phyloP scores from a whole-genome alignment of 345 rosid species.

The Populus euphratica region DNA sequence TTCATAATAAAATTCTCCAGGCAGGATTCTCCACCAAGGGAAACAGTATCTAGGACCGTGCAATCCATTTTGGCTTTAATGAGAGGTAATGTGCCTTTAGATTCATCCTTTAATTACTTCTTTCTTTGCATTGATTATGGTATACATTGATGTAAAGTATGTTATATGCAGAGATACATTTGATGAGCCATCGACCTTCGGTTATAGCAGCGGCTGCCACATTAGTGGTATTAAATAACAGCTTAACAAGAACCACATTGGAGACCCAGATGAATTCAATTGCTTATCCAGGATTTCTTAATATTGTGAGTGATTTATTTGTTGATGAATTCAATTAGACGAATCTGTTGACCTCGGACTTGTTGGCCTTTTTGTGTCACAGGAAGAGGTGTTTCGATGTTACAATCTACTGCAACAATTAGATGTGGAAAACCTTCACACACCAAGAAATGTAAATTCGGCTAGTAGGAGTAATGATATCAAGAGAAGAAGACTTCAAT shows the following conservation, averaged over 20 bases:
- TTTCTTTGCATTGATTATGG: background rate
- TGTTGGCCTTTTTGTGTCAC: constrained; percentile 18
- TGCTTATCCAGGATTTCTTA: constrained; percentile 33
- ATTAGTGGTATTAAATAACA: constrained; percentile 35
- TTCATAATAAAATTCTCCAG: constrained; percentile 25
- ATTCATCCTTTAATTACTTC: background rate
- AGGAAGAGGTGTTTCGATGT: constrained; percentile 54
- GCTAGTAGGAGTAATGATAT: background rate
- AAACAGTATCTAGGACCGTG: constrained; percentile 9
- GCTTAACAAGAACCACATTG: constrained; percentile 36
- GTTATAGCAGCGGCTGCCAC: constrained; percentile 51
- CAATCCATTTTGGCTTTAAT: constrained; percentile 30
- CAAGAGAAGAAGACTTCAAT: constrained; percentile 38
- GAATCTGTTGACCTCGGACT: background rate
- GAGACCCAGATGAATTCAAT: constrained; percentile 33
- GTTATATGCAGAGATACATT: constrained; percentile 36
- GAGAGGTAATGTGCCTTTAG: constrained; percentile 30
- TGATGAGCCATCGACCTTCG: constrained; percentile 48
- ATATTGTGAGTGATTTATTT: constrained; percentile 40
- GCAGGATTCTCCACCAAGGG: constrained; percentile 19
- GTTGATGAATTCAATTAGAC: background rate
- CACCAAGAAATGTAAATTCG: constrained; percentile 5
- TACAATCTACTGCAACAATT: constrained; percentile 40
- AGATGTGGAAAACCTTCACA: constrained; percentile 20
- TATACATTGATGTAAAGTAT: background rate